Evolutionary conservation across 2,329 filamentous ascomycete genomes (phyloP).

Genomic region (Pseudocercospora macadamiae): DNA sequence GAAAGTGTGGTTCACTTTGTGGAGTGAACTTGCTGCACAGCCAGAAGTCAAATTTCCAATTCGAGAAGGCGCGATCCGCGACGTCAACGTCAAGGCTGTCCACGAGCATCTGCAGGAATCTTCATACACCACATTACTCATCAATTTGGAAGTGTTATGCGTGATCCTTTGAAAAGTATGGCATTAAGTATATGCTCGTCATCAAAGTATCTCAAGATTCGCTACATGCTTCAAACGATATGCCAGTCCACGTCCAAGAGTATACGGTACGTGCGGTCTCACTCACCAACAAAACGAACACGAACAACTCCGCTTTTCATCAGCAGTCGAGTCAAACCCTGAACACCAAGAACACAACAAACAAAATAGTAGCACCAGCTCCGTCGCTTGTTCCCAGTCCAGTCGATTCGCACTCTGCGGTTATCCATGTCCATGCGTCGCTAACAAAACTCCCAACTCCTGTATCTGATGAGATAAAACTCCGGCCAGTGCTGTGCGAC

Average conservation of each 20-base stretch:
- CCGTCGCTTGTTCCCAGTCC: slow-evolving; percentile 17
- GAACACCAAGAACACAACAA: slow-evolving; percentile 3
- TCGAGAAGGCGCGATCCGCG: not conserved
- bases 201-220: not conserved
- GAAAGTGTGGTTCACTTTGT: not conserved
- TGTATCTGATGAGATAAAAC: not conserved
- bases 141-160: no score
- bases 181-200: slow-evolving; percentile 3
- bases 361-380: slow-evolving; percentile 11
- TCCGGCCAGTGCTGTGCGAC: slow-evolving; percentile 15
- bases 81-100: no score
- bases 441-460: slow-evolving; percentile 13
- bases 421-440: slow-evolving; percentile 5
- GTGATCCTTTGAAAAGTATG: not conserved
- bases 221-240: not conserved
- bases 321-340: slow-evolving; percentile 3
- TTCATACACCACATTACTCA: not conserved
- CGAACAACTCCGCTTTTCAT: slow-evolving; percentile 12
- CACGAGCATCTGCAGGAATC: no score
- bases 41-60: not conserved
- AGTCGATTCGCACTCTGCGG: slow-evolving; percentile 12
- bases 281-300: not conserved
- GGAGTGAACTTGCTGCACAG: no score
- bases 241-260: not conserved
- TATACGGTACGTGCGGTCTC: not conserved